Evolutionary conservation across 1,284 basidiomycete species (phyloP).

Genomic region (Apiotrichum mycotoxinovorans): DNA sequence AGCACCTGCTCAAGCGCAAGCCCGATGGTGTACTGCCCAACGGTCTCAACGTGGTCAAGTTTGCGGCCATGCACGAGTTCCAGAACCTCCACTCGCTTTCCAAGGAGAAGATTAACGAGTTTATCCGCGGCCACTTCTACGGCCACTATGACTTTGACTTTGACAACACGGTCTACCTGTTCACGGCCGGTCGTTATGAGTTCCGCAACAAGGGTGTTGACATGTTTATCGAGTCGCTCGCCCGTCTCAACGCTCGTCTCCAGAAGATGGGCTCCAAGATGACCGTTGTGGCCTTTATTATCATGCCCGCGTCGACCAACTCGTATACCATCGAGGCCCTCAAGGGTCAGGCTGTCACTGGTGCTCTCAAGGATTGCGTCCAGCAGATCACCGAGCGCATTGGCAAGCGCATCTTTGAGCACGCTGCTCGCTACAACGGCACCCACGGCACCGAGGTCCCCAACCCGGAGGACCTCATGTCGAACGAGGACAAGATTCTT

Average conservation of each 20-base stretch:
- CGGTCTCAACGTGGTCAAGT: slow-evolving; percentile 96
- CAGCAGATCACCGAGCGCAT: slow-evolving; percentile 90
- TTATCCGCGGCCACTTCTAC: slow-evolving; percentile 95
- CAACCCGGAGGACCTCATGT: slow-evolving; percentile 71
- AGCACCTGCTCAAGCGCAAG: slow-evolving; percentile 94
- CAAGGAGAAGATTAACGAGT: slow-evolving; percentile 97
- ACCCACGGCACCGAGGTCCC: slow-evolving; percentile 70
- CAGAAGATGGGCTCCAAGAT: slow-evolving; percentile 72
- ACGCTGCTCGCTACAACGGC: slow-evolving; percentile 78
- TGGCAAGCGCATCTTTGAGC: slow-evolving; percentile 86
- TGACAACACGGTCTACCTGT: slow-evolving; percentile 96
- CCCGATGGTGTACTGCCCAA: slow-evolving; percentile 98
- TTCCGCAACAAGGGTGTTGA: slow-evolving; percentile 99
- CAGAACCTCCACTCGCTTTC: slow-evolving; percentile 89
- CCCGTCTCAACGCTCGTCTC: slow-evolving; percentile 84
- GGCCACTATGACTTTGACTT: slow-evolving; percentile 94
- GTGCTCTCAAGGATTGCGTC: slow-evolving; percentile 91
- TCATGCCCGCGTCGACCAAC: slow-evolving; percentile 94
- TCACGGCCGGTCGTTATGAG: slow-evolving; percentile 98
- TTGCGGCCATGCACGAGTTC: slow-evolving; percentile 92
- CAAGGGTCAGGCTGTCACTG: slow-evolving; percentile 96
- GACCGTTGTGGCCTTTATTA: slow-evolving; percentile 96
- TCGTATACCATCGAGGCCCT: slow-evolving; percentile 97
- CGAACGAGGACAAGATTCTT: slow-evolving; percentile 88
- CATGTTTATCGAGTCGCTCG: slow-evolving; percentile 97